A percentile compares a stretch with the other conserved stretches of the same genome.
Conservation (phyloP, 441 rosid species). For the Eruca vesicaria region DNA sequence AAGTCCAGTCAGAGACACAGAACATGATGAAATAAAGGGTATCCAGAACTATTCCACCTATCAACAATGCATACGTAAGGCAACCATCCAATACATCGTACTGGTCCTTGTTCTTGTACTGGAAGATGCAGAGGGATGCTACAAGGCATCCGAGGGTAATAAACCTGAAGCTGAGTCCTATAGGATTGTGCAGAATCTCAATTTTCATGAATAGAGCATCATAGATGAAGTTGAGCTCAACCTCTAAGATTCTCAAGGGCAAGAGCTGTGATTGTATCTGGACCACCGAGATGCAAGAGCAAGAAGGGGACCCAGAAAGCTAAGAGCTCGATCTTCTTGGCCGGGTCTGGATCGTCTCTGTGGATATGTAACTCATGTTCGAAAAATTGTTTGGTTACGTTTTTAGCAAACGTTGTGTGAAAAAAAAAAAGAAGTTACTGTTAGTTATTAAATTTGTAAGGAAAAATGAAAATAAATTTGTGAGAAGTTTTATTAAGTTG, state of each 20-base stretch:
- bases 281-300: too few relatives aligned
- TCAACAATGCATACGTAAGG: constrained; percentile 47
- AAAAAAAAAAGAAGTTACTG: too few relatives aligned
- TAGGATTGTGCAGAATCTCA: constrained; percentile 28
- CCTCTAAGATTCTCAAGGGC: constrained; percentile 49
- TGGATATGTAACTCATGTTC: too few relatives aligned
- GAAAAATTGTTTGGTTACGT: too few relatives aligned
- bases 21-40: constrained; percentile 34
- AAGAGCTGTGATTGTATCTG: too few relatives aligned
- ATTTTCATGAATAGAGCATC: constrained; percentile 52
- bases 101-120: constrained; percentile 2
- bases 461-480: too few relatives aligned
- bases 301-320: too few relatives aligned
- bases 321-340: too few relatives aligned
- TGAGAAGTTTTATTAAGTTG: too few relatives aligned
- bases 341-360: too few relatives aligned
- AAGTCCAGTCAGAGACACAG: constrained; percentile 49
- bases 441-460: too few relatives aligned
- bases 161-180: constrained; percentile 34
- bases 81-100: constrained; percentile 31
- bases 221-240: constrained; percentile 58
- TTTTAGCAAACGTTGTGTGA: too few relatives aligned
- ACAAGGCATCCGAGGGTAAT: constrained; percentile 24
- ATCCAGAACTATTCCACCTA: constrained; percentile 48
- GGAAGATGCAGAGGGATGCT: constrained; percentile 35